Evolutionary conservation across 164 flowering plant genomes (phyloP), one percentile per base, ranked within the genome.

Genomic region (Litsea cubeba): DNA sequence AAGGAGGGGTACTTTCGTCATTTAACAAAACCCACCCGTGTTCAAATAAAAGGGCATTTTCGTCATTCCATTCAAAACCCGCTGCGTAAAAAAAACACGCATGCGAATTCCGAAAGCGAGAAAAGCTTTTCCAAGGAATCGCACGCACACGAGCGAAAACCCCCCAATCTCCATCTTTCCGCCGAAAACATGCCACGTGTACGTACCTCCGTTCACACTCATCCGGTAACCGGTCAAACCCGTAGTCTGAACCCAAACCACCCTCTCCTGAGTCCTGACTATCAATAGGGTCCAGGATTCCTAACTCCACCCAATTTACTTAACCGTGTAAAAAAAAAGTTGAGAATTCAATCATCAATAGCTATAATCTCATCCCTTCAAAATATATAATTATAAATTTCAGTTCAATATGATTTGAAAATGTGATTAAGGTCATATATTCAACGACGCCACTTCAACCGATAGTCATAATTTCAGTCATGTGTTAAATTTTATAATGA

Each of bases 201-300:
- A 20, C 70, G 15, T 24, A 22, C 62, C 49, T 72, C 65, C 46
- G 69, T 83, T 78, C 85, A 83, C 88, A 83, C 77, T 1, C 14
- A 66, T 54, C 83, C 85, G 78, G 83, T 77, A 28, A 23, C 82
- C 85, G 74, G 89, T 85, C 87, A 77, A 83, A 76, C 28, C 10
- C 7, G 24, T 51, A 76, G 73, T 75, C 65, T 65, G 80, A 69
- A 78, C 8, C 11, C 10, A 17, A 30, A 30, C 35, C 32, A 30
- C 58, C 73, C 40, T 78, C 69, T n/a, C n/a, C n/a, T n/a, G n/a
- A n/a, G n/a, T n/a, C n/a, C n/a, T n/a, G n/a, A n/a, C n/a, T n/a
- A n/a, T n/a, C n/a, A n/a, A n/a, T n/a, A n/a, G n/a, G n/a, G n/a
- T n/a, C n/a, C n/a, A n/a, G n/a, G n/a, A n/a, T n/a, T n/a, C n/a